Conservation (phyloP, 2,329 filamentous ascomycete species). For the Neofusicoccum ribis region DNA sequence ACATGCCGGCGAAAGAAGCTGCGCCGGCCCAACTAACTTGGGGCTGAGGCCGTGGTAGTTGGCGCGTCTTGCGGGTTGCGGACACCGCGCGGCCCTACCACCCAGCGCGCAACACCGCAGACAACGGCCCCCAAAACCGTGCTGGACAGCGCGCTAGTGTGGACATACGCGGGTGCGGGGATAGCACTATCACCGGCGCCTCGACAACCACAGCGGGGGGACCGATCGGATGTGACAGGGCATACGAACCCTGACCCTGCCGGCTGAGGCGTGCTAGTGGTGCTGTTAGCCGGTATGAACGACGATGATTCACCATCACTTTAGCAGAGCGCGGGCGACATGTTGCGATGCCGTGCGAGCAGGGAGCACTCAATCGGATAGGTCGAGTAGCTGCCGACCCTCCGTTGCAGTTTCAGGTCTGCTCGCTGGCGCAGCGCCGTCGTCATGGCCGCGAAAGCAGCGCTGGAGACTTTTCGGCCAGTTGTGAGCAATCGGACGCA, state of each 20-base stretch:
- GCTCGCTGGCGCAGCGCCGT: no score
- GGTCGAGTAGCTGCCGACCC: background rate
- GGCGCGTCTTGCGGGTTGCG: background rate
- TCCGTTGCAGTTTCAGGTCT: background rate
- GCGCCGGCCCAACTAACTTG: background rate
- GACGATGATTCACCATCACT: background rate
- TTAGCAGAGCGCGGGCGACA: background rate
- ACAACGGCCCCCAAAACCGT: background rate
- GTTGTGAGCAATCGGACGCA: background rate
- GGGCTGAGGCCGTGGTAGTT: background rate
- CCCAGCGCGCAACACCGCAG: constrained; percentile 4
- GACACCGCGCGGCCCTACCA: constrained; percentile 1
- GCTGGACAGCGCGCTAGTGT: background rate
- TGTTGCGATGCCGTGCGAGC: no score
- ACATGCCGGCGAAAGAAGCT: constrained; percentile 1
- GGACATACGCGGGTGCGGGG: constrained; percentile 2
- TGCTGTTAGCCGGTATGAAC: background rate
- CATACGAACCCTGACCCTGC: background rate
- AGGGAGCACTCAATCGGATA: background rate
- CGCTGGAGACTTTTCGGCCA: constrained; percentile 9
- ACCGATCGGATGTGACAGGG: background rate
- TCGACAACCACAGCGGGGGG: background rate
- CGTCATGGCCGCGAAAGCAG: no score
- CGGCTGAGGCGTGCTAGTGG: background rate
- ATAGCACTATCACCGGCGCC: constrained; percentile 8